These are phyloP conservation scores for Annulohypoxylon maeteangense DNA, from an alignment of 495 filamentous ascomycete species.

Conservation along the genomic window DNA sequence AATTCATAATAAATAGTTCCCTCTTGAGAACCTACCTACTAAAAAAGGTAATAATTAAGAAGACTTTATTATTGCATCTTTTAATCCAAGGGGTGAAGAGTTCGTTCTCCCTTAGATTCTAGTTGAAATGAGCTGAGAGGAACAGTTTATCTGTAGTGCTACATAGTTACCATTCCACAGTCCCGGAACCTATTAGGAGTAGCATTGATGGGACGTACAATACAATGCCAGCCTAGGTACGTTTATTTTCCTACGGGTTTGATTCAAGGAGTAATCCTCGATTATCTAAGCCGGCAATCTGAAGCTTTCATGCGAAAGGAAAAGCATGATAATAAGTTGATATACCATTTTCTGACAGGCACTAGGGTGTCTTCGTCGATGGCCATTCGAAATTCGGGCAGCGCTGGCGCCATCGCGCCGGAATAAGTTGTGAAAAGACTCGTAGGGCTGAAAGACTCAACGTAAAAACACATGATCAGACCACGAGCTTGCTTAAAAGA, in stretches of 20 bases:
- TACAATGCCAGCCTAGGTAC: neutral
- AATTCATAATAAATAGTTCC: neutral
- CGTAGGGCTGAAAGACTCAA: conserved; percentile 20
- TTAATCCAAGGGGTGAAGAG: too few relatives aligned
- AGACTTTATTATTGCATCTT: too few relatives aligned
- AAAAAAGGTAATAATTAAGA: neutral
- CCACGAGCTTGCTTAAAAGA: neutral
- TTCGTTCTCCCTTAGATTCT: too few relatives aligned
- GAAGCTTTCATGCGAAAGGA: neutral
- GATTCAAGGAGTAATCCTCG: neutral
- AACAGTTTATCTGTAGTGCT: neutral
- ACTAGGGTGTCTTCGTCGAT: neutral
- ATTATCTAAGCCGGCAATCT: neutral
- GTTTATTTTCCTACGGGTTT: neutral
- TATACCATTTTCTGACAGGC: neutral
- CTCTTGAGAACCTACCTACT: neutral
- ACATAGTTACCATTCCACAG: neutral
- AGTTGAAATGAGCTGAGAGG: neutral
- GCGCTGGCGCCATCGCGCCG: conserved; percentile 21
- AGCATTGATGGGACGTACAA: neutral
- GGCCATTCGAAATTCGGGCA: neutral
- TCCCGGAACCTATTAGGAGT: neutral
- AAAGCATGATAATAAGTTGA: neutral
- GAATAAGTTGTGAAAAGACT: neutral
- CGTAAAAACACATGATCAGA: neutral